A percentile compares a stretch with the other conserved stretches of the same genome.
phyloP scores from a whole-genome alignment of 2,329 filamentous ascomycete genomes.

The Aspergillus unguis region DNA sequence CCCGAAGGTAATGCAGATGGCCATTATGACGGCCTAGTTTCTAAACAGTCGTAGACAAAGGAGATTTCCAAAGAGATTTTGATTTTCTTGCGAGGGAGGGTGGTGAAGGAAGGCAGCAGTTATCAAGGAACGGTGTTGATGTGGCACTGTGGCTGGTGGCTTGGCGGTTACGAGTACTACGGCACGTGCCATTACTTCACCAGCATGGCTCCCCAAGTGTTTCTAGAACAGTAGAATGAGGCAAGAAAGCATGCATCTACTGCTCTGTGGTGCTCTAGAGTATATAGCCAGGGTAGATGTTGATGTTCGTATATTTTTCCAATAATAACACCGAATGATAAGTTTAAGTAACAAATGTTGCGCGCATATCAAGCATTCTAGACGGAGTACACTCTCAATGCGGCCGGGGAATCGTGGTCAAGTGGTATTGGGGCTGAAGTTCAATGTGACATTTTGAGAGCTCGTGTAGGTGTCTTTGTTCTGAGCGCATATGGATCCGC shows the following conservation, averaged over 20 bases:
- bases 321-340: constrained; percentile 10
- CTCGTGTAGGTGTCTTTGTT: neutral
- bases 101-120: constrained; percentile 27
- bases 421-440: constrained; percentile 3
- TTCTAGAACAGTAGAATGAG: no score
- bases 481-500: neutral
- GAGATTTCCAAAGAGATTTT: neutral
- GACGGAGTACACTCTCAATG: constrained; percentile 7
- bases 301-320: constrained; percentile 6
- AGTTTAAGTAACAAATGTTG: neutral
- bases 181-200: constrained; percentile 4
- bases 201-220: neutral
- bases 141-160: constrained; percentile 37
- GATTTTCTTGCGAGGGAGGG: neutral
- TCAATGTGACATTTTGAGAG: constrained; percentile 5
- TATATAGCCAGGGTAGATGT: neutral
- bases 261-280: no score
- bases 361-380: neutral
- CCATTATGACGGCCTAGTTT: constrained; percentile 27
- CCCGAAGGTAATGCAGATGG: constrained; percentile 44
- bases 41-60: neutral
- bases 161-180: constrained; percentile 15
- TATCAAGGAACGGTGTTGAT: constrained; percentile 18
- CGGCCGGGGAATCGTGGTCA: constrained; percentile 7
- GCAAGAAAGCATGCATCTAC: no score